Evolutionary conservation across 2,329 filamentous ascomycete species (phyloP), one percentile per base, ranked within the genome.

Genomic region (Penicillium italicum): DNA sequence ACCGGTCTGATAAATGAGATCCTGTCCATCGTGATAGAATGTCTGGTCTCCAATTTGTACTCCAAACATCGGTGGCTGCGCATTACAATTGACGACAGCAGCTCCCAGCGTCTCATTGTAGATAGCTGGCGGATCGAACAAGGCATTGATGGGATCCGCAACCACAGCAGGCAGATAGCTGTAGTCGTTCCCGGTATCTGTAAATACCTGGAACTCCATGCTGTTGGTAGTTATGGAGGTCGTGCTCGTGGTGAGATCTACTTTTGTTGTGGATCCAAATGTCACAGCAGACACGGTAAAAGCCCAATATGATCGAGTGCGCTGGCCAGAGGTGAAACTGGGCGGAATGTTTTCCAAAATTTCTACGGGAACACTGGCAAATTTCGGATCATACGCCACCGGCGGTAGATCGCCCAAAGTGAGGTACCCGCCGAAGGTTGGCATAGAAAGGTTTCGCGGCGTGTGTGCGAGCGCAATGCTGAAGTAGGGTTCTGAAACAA

Each of bases 361-460:
- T 36, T 74, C 62, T 34, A 77, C 74, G 2, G 74, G 73, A 2
- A 69, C 69, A 0, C 60, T 66, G 50, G 69, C 66, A 50, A 72
- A 78, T 20, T 66, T 58, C 1, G 67, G 60, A 18, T 63, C 63
- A 56, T 72, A 69, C 0, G 63, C 62, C 8, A 81, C 72, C 2
- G 78, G 73, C 2, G 80, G 79, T 5, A 82, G 68, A 10, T 79
- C 79, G 4, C 80, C 80, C 0, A 83, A 67, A 0, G 78, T 76
- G 4, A 83, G 66, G 34, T 78, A 77, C 1, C 80, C 79, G 8
- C 75, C 75, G 40, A 68, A 60, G 1, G 16, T 36, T 36, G 55
- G 52, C 16, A 49, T 53, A 9, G 63, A 56, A 1, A 50, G 51
- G 16, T 58, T 62, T 28, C 64, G 61, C 1, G 64, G 51, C n/a